Conservation (phyloP, 257 asterid genomes). For the Scutellaria galericulata region DNA sequence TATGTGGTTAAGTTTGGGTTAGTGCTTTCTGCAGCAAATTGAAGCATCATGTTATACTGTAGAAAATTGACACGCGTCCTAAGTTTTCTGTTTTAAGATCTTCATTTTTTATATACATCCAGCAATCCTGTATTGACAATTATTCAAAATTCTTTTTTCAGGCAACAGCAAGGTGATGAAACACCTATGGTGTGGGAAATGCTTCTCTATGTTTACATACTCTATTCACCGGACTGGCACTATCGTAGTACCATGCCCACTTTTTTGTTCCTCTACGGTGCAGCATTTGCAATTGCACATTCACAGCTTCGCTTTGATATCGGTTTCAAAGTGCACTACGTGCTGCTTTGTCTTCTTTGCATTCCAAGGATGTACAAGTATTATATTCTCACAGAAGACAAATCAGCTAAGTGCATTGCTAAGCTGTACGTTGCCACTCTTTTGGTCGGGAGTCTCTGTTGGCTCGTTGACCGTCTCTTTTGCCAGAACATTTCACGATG, state of each 20-base stretch:
- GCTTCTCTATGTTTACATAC: conserved; percentile 94
- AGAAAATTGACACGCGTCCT: too few relatives aligned
- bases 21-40: too few relatives aligned
- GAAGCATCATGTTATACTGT: too few relatives aligned
- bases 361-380: conserved; percentile 92
- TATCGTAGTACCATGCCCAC: conserved; percentile 97
- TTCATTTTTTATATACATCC: conserved; percentile 9
- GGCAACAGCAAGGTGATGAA: conserved; percentile 98
- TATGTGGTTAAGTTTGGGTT: too few relatives aligned
- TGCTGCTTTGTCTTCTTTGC: conserved; percentile 88
- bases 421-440: conserved; percentile 69
- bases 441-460: conserved; percentile 59
- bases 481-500: conserved; percentile 59
- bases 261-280: conserved; percentile 86
- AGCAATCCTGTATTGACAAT: too few relatives aligned
- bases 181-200: conserved; percentile 99
- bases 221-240: conserved; percentile 99
- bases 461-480: conserved; percentile 73
- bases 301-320: conserved; percentile 68
- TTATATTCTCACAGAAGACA: conserved; percentile 79
- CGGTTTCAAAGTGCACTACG: conserved; percentile 81
- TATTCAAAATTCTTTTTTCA: conserved; percentile 28
- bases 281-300: conserved; percentile 76
- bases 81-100: too few relatives aligned
- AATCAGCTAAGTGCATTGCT: conserved; percentile 73